Evolutionary conservation across 2,329 filamentous ascomycete species (phyloP), one percentile per base, ranked within the genome.

Genomic region (Fusarium secorum): DNA sequence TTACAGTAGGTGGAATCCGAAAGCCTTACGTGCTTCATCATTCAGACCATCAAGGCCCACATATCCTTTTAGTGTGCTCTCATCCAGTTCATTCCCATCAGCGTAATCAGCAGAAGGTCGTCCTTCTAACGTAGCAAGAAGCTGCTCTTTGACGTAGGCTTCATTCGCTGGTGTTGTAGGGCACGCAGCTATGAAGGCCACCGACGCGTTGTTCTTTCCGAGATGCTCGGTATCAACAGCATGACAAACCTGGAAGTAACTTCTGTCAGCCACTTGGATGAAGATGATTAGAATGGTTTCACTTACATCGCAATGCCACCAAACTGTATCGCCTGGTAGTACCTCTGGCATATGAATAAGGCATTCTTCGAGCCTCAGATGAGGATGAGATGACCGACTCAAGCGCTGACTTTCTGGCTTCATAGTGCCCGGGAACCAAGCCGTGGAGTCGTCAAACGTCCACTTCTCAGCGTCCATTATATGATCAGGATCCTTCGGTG

Each of bases 261-360:
- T 7, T 7, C 3, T 4, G 28, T 57, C 5, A 62, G 28, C 22
- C 13, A 22, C 26, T 2, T 13, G 9, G 13, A 15, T 15, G 28
- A 11, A n/a, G 18, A 26, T 11, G 7, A 11, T 3, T 7, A 17
- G 15, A 35, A 0, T 7, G 3, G 15, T 7, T 8, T 17, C 10
- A 74, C 80, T 72, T 69, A 80, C 79, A 74, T 83, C 81, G 36
- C 76, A 74, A 53, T 82, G 81, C 81, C 80, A 83, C 76, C 79
- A 84, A 33, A 84, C 77, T 2, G 77, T 83, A 64, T 83, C 82
- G 1, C 81, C 82, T 0, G 81, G 77, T 11, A 76, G 64, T 63
- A 83, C 79, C 9, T 42, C 26, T 7, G 60, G 56, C 28, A 64
- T 60, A n/a, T 64, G 51, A 10, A 64, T 17, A n/a, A 64, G 57